phyloP scores from a whole-genome alignment of 2,329 filamentous ascomycete genomes.

The Colletotrichum liaoningense region DNA sequence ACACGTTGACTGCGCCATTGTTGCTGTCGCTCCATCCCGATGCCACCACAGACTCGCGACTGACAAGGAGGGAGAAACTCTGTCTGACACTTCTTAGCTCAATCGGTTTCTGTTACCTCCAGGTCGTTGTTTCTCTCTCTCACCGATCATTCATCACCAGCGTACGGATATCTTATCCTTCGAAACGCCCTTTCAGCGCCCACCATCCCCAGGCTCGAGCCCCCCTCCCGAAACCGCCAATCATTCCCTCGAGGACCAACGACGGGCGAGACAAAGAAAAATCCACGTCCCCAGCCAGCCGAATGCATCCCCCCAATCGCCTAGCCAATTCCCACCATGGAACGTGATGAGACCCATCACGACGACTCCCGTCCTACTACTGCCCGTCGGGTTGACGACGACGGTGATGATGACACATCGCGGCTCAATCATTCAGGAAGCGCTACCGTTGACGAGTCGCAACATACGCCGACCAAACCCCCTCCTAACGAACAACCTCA shows the following conservation, averaged over 20 bases:
- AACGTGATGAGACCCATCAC: constrained; percentile 45
- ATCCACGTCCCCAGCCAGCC: constrained; percentile 10
- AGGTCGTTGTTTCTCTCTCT: background rate
- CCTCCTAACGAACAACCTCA: background rate
- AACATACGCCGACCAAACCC: constrained; percentile 21
- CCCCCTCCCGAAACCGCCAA: background rate
- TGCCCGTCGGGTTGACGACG: constrained; percentile 33
- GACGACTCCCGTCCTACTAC: constrained; percentile 40
- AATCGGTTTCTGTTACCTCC: background rate
- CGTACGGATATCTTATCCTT: background rate
- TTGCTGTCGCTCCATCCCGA: background rate
- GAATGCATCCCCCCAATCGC: constrained; percentile 30
- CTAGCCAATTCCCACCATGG: constrained; percentile 46
- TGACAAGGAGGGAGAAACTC: background rate
- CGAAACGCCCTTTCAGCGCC: no score
- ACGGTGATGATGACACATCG: constrained; percentile 31
- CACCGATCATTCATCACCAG: background rate
- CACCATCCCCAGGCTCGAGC: background rate
- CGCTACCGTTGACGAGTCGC: constrained; percentile 9
- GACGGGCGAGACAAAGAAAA: constrained; percentile 13
- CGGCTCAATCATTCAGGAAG: constrained; percentile 25
- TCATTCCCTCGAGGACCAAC: background rate
- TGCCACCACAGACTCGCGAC: background rate
- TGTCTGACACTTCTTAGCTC: constrained; percentile 11
- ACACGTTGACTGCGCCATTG: background rate